phyloP scores from a whole-genome alignment of 768 basidiomycete genomes.

The Pisolithus marmoratus region DNA sequence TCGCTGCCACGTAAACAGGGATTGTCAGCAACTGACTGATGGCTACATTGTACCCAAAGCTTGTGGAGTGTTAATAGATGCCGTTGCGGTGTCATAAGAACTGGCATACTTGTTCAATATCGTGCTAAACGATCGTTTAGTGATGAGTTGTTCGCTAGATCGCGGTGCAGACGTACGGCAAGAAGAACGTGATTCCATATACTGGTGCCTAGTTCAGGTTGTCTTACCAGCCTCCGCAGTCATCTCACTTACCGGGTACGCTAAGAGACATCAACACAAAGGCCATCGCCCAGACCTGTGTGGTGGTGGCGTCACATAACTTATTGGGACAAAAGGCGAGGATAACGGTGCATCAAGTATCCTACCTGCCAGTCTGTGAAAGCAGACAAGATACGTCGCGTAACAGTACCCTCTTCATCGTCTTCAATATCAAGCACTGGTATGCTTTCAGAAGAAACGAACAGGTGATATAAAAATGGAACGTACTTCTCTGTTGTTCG shows the following conservation, averaged over 20 bases:
- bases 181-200: slow-evolving; percentile 65
- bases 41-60: slow-evolving; percentile 51
- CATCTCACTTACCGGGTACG: slow-evolving; percentile 45
- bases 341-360: neutral
- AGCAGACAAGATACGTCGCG: slow-evolving; percentile 46
- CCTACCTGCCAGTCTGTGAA: slow-evolving; percentile 55
- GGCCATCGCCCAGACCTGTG: slow-evolving; percentile 1
- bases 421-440: slow-evolving; percentile 61
- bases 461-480: neutral
- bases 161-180: slow-evolving; percentile 50
- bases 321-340: neutral
- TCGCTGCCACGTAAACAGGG: slow-evolving; percentile 56
- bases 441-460: neutral
- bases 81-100: neutral
- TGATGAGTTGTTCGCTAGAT: neutral
- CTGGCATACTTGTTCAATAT: neutral
- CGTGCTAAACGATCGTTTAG: neutral
- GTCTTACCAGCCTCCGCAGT: neutral
- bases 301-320: neutral
- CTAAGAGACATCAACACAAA: slow-evolving; percentile 55
- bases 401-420: slow-evolving; percentile 52
- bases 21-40: slow-evolving; percentile 61
- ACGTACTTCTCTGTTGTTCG: slow-evolving; percentile 50
- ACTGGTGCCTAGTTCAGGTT: slow-evolving; percentile 31
- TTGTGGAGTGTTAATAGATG: slow-evolving; percentile 14